phyloP scores from a whole-genome alignment of 2,329 filamentous ascomycete species.

The Ceratocystis diversiconidia region DNA sequence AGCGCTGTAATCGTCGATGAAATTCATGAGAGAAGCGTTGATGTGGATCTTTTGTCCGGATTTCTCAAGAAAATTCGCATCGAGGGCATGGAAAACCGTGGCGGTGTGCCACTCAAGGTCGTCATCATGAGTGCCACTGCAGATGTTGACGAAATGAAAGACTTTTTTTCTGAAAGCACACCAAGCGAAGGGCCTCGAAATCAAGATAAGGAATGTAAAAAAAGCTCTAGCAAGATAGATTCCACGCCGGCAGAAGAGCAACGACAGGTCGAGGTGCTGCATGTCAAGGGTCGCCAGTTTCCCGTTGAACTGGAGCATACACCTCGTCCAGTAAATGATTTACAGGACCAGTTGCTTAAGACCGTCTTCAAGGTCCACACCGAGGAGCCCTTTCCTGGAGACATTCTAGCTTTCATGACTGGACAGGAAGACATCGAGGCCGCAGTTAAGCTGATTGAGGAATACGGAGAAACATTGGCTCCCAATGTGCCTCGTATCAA shows the following conservation, averaged over 20 bases:
- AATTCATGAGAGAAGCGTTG: constrained; percentile 88
- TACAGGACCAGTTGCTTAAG: constrained; percentile 68
- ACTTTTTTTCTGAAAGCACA: constrained; percentile 44
- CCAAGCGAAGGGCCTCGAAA: background rate
- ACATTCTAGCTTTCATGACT: constrained; percentile 81
- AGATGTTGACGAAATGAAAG: constrained; percentile 59
- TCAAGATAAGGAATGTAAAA: background rate
- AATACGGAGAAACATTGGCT: constrained; percentile 58
- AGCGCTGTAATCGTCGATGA: constrained; percentile 89
- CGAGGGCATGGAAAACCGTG: constrained; percentile 47
- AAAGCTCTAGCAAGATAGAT: background rate
- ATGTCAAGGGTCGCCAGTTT: constrained; percentile 76
- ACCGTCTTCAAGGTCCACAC: constrained; percentile 75
- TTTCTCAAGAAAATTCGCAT: constrained; percentile 69
- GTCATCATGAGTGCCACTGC: constrained; percentile 96
- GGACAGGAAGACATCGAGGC: constrained; percentile 88
- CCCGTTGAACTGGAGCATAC: constrained; percentile 70
- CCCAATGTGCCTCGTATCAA: constrained; percentile 58
- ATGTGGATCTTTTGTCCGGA: constrained; percentile 80
- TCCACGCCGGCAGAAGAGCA: constrained; percentile 5
- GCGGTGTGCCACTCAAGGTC: constrained; percentile 67
- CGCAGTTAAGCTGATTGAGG: constrained; percentile 65
- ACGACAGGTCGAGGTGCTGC: constrained; percentile 23
- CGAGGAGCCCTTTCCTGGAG: constrained; percentile 80
- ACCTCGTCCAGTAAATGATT: constrained; percentile 58